Base-by-base conservation (phyloP, 768 basidiomycete genomes). In the Tricholoma sp. region DNA sequence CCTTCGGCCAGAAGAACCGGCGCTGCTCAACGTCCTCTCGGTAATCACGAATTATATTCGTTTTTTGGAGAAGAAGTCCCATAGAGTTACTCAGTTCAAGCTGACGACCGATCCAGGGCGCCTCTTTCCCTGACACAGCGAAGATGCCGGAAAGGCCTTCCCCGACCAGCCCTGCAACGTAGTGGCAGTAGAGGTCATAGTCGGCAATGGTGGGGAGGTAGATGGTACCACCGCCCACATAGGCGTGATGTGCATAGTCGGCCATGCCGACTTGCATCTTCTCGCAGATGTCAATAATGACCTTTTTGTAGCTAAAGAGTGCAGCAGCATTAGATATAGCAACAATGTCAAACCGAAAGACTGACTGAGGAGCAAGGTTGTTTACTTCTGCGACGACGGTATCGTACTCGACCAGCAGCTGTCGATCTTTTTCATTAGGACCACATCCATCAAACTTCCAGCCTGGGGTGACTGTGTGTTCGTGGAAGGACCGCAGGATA, bases 191-290 rank as follows among this genome's bases (percentile, higher is more conserved):
- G 12, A 99, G 81, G 69, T 98, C 93, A 74, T 94, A 99, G 62
- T 97, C 94, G 36, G 84, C 77, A 53, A 94, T 72, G 6, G 88
- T 84, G 45, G 84, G 80, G 54, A 97, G 79, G 65, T 88, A 87
- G 59, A 85, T 79, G 44, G 81, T 74, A 4, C 47, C 47, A 51
- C 85, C 85, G 0, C 84, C 83, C 5, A 86, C 74, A 5, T 87
- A 86, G 5, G 91, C 86, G 61, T 86, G 85, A 71, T 91, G 91
- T 1, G 92, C 86, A 66, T 89, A 98, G 70, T 96, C 92, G 20
- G 97, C 94, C 96, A 99, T 99, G 17, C 96, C 96, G 3, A 73
- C 78, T 54, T 86, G 86, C 96, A 98, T 98, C 74, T 95, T 94
- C 45, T 76, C 72, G 52, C 81, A 77, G 57, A 96, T 92, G 68